Base-by-base conservation (phyloP, 495 filamentous ascomycete genomes). In the Hypoxylon crocopeplum region DNA sequence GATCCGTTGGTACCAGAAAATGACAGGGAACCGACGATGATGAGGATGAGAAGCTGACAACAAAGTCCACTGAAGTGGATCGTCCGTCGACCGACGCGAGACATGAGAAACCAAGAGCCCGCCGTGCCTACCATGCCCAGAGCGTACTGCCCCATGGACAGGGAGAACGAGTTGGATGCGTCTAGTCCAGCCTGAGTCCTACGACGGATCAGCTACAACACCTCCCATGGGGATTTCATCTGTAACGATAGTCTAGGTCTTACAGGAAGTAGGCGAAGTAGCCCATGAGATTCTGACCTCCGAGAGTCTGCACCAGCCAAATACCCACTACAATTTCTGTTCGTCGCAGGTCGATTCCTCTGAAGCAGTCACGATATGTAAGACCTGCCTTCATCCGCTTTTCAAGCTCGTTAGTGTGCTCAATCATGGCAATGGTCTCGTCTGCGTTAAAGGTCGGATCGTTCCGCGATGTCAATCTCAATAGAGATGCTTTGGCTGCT, bases 341-440 rank as follows among this genome's bases (percentile, higher is more conserved):
- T 13, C 88, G 84, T 27, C 85, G 80, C 16, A 83, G 74, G 60
- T 90, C 84, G 17, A 81, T 77, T 15, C 86, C 84, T 47, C 76
- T 81, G 78, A 90, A 90, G 68, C 87, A 87, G 54, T 89, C 86
- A 4, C 81, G 41, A 61, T 88, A 88, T 19, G 74, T 81, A 4
- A 85, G 75, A 11, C 84, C 82, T 13, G 76, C 73, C 22, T 79
- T 82, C 49, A 82, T 74, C 29, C 77, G 75, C 47, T 81, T 78
- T 68, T 91, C 88, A 13, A 89, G 69, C 10, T 84, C 82, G 22
- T 86, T 86, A 13, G 87, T 89, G 64, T 88, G 84, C 34, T 82
- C 77, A 75, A 90, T 90, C 86, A 90, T 88, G 29, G 86, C 78
- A 37, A 91, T 75, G 0, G 85, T 86, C 67, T 88, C 83, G 39